These are phyloP conservation scores for Oryza glaberrima DNA, from an alignment of 176 grass and related monocot species.

Conservation along the genomic window DNA sequence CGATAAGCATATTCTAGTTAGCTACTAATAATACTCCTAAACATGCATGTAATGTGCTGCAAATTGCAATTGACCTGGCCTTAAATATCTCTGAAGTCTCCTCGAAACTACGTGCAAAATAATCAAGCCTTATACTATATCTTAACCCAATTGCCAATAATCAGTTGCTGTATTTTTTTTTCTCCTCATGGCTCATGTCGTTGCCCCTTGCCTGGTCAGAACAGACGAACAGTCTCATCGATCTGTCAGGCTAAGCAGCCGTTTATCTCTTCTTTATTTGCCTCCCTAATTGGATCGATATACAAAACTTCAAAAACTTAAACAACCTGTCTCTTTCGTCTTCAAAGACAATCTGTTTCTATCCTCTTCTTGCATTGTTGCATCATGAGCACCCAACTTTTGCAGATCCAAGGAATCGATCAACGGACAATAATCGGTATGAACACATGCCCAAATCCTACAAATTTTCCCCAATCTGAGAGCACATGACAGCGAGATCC, in stretches of 20 bases:
- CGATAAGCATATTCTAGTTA: no score
- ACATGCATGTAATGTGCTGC: no score
- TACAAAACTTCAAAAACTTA: neutral
- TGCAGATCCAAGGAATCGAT: neutral
- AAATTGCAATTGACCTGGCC: neutral
- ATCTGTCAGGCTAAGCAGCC: no score
- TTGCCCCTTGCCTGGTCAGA: neutral
- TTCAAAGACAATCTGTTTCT: neutral
- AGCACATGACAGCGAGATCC: neutral
- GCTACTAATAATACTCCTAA: no score
- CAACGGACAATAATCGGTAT: neutral
- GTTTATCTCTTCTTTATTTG: no score
- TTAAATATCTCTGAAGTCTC: neutral
- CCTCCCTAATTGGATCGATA: no score
- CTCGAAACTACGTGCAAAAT: neutral
- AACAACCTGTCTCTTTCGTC: neutral
- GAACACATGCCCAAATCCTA: neutral
- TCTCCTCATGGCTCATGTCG: neutral
- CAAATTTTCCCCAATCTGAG: neutral
- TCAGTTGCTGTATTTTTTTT: neutral
- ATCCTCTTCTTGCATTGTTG: neutral
- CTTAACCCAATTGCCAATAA: neutral
- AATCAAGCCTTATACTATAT: no score
- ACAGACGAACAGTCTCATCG: neutral
- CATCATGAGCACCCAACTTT: neutral